Conservation (phyloP, 352 stramenopile species). For the Globisporangium camurandrum region DNA sequence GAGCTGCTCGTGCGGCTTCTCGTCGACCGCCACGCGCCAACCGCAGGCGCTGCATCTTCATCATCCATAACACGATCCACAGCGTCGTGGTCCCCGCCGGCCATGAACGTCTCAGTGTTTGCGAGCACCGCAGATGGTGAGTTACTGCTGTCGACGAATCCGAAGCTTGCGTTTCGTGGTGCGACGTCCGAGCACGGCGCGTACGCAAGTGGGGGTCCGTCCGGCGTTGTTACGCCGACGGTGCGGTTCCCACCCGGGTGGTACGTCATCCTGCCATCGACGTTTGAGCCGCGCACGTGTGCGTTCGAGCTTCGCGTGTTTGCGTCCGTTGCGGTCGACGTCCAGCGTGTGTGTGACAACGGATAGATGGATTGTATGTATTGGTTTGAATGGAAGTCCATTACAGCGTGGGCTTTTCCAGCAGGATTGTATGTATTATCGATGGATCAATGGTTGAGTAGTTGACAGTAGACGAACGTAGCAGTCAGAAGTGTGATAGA, state of each 20-base stretch:
- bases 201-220: slow-evolving; percentile 48
- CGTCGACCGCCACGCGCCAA: slow-evolving; percentile 11
- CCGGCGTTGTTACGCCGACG: slow-evolving; percentile 39
- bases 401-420: no score
- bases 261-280: slow-evolving; percentile 74
- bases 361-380: no score
- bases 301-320: slow-evolving; percentile 55
- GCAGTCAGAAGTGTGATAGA: no score
- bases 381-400: no score
- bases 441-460: no score
- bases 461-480: no score
- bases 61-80: no score
- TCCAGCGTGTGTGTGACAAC: slow-evolving; percentile 25
- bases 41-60: neutral
- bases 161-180: slow-evolving; percentile 37
- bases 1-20: slow-evolving; percentile 51
- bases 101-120: slow-evolving; percentile 73
- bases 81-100: slow-evolving; percentile 13
- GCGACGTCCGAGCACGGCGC: slow-evolving; percentile 45
- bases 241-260: slow-evolving; percentile 35
- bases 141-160: slow-evolving; percentile 54
- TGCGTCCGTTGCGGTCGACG: slow-evolving; percentile 30
- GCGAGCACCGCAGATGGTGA: slow-evolving; percentile 44
- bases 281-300: slow-evolving; percentile 53
- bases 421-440: no score